These are phyloP conservation scores for Capsella bursapastoris DNA, from an alignment of 345 rosid species.

Conservation along the genomic window DNA sequence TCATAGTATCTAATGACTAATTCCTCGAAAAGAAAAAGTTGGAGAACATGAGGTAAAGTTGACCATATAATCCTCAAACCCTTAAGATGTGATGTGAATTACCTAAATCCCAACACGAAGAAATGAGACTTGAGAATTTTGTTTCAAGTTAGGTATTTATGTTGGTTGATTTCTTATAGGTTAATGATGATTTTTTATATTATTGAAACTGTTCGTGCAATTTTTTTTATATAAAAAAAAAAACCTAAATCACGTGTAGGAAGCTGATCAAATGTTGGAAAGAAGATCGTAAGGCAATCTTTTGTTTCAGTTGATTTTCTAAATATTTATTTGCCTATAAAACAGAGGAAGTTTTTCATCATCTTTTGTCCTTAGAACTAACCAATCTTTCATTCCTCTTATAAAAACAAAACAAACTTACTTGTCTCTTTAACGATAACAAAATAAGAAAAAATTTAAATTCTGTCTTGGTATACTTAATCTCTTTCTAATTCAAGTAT, in stretches of 20 bases:
- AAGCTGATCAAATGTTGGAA: slow-evolving; percentile 27
- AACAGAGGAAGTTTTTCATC: slow-evolving; percentile 42
- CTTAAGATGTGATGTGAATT: background rate
- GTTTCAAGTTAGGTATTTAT: background rate
- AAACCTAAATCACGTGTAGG: slow-evolving; percentile 25
- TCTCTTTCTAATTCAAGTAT: slow-evolving; percentile 23
- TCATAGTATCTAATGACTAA: no score
- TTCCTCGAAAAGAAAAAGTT: background rate
- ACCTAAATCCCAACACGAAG: background rate
- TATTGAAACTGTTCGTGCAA: background rate
- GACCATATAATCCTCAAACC: slow-evolving; percentile 4
- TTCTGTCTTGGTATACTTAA: slow-evolving; percentile 36
- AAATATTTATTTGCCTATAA: slow-evolving; percentile 35
- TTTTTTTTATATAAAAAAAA: background rate
- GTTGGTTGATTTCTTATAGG: slow-evolving; percentile 19
- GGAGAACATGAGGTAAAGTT: background rate
- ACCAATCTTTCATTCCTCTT: slow-evolving; percentile 44
- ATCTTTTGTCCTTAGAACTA: slow-evolving; percentile 51
- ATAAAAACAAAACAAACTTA: slow-evolving; percentile 57
- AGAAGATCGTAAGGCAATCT: slow-evolving; percentile 39
- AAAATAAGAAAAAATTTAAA: background rate
- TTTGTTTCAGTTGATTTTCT: slow-evolving; percentile 19
- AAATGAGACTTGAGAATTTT: background rate
- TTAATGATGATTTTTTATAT: background rate
- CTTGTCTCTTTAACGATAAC: slow-evolving; percentile 42